Base-by-base conservation (phyloP, 2,329 filamentous ascomycete species). In the Dryadomyces sulphureus region DNA sequence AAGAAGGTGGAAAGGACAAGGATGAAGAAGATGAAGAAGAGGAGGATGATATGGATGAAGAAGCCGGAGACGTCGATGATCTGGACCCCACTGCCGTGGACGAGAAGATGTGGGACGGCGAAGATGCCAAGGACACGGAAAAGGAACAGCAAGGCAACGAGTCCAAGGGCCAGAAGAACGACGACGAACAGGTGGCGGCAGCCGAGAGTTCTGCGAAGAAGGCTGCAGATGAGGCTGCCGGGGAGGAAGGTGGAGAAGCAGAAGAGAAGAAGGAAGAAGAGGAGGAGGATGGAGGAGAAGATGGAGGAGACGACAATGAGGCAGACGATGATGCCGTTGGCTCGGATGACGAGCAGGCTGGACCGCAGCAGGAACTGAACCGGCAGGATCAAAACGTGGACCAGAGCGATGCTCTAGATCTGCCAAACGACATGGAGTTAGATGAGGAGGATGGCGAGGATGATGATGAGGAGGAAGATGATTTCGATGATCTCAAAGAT, bases 51-150 rank as follows among this genome's bases (percentile, higher is more conserved):
- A 81, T 93, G 59, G 88, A 95, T 53, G 89, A 94, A 55, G 87
- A 96, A 62, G 76, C 84, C 5, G 92, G 89, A 1, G 84, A 88
- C 56, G 88, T 96, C 11, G 86, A 95, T 64, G 87, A 94, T 56
- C 69, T 94, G 38, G 90, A 94, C 54, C 82, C 87, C 12, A 84
- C 79, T 16, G 85, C 90, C 19, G 84, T 96, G 1, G 93, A 98
- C 59, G 93, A 98, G 66, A 98, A 96, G 69, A 88, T 96, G 75
- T 98, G 92, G 92, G 89, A 98, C 62, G 89, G 88, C 35, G 79
- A 82, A 45, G 81, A 86, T 38, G 81, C 85, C 43, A 74, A 89
- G 39, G 79, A 89, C 41, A 79, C 84, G 1, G 83, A 90, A 41
- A 92, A 92, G 54, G 84, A 95, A 39, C 83, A 86, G 56, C 70